phyloP scores from a whole-genome alignment of 129 eudicot species.

The Saposhnikovia divaricata region DNA sequence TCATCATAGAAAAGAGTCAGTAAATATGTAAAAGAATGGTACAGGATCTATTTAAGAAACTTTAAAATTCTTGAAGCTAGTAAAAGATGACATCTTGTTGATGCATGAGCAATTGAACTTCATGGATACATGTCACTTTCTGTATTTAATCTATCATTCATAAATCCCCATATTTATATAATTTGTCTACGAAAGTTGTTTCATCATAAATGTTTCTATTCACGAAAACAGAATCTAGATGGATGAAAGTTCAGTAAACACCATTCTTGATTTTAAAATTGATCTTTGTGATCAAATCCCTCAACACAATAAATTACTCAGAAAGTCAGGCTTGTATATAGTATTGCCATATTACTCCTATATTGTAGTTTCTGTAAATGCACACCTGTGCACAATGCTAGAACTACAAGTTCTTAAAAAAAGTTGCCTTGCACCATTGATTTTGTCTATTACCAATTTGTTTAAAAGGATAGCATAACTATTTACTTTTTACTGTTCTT shows the following conservation, averaged over 20 bases:
- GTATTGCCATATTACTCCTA: no score
- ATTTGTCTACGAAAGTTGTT: slow-evolving; percentile 1
- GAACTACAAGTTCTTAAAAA: no score
- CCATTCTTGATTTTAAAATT: neutral
- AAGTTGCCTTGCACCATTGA: no score
- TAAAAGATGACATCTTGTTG: slow-evolving; percentile 6
- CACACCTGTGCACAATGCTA: neutral
- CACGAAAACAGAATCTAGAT: neutral
- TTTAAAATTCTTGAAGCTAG: slow-evolving; percentile 3
- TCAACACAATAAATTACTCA: neutral
- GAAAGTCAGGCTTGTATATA: neutral
- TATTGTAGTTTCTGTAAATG: neutral
- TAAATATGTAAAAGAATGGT: slow-evolving; percentile 7
- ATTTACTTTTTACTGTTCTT: no score
- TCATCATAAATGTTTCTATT: neutral
- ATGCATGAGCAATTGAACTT: neutral
- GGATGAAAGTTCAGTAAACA: neutral
- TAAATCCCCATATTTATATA: neutral
- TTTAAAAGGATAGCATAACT: no score
- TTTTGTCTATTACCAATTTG: no score
- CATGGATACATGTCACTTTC: slow-evolving; percentile 5
- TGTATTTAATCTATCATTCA: neutral
- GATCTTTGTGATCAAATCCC: neutral
- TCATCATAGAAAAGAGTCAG: slow-evolving; percentile 8
- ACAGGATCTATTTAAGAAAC: slow-evolving; percentile 3